phyloP scores from a whole-genome alignment of 257 asterid genomes.

The Parsonsia alboflavescens region DNA sequence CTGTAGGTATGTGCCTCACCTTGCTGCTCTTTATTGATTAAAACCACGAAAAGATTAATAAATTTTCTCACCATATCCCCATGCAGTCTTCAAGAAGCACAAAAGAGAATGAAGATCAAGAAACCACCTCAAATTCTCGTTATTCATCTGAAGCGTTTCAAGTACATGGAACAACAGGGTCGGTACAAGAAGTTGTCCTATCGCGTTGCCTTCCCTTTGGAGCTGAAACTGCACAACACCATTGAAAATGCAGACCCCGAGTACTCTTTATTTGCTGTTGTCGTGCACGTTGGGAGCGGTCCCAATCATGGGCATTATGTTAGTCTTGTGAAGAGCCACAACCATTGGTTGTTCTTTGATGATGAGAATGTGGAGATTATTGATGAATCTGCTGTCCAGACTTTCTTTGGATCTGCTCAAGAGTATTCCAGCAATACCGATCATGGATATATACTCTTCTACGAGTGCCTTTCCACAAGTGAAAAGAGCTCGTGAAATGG shows the following conservation, averaged over 20 bases:
- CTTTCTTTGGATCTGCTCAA: conserved; percentile 76
- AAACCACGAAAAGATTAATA: background rate
- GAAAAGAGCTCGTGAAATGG: conserved; percentile 14
- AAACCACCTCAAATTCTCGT: conserved; percentile 67
- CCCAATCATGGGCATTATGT: conserved; percentile 82
- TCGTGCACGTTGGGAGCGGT: conserved; percentile 78
- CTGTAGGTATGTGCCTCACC: conserved; percentile 51
- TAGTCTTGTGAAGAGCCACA: conserved; percentile 75
- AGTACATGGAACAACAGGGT: conserved; percentile 71
- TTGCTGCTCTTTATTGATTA: background rate
- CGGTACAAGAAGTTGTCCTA: conserved; percentile 65
- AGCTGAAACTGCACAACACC: conserved; percentile 61
- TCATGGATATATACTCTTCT: conserved; percentile 73
- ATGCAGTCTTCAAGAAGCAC: conserved; percentile 80
- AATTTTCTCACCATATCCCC: conserved; percentile 4
- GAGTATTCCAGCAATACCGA: conserved; percentile 71
- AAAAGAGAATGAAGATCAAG: conserved; percentile 80
- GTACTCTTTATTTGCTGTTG: conserved; percentile 70
- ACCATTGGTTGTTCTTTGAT: conserved; percentile 75
- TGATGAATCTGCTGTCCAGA: conserved; percentile 71
- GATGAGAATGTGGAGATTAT: conserved; percentile 83
- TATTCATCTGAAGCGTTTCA: conserved; percentile 79
- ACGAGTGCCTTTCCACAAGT: conserved; percentile 30
- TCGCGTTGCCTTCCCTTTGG: conserved; percentile 73
- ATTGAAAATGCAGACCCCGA: conserved; percentile 54